phyloP scores from a whole-genome alignment of 768 basidiomycete species.

The Piloderma croceum region DNA sequence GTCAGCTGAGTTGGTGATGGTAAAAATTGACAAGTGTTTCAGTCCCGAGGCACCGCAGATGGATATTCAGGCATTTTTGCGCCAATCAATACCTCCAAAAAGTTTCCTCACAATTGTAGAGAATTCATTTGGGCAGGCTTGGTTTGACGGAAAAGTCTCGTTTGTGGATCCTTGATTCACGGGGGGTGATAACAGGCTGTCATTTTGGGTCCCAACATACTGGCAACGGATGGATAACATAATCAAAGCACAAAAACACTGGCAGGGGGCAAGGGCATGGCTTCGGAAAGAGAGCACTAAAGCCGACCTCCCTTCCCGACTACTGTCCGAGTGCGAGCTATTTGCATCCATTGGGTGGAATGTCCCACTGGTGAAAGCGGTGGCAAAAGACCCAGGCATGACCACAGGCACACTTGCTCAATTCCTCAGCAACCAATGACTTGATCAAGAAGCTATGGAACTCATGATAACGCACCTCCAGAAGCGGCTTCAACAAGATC shows the following conservation, averaged over 20 bases:
- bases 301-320: not conserved
- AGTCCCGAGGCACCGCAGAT: not conserved
- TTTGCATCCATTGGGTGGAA: not conserved
- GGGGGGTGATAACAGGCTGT: constrained; percentile 11
- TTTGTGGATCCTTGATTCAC: constrained; percentile 14
- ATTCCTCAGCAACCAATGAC: not conserved
- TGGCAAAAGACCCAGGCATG: not conserved
- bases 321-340: no score
- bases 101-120: not conserved
- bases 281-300: not conserved
- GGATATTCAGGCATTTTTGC: not conserved
- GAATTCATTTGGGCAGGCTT: constrained; percentile 11
- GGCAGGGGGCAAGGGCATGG: not conserved
- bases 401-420: not conserved
- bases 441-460: constrained; percentile 1
- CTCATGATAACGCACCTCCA: not conserved
- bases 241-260: constrained; percentile 5
- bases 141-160: constrained; percentile 17
- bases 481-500: not conserved
- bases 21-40: not conserved
- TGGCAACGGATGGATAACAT: constrained; percentile 9
- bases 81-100: not conserved
- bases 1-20: no score
- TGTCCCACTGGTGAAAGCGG: not conserved
- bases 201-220: constrained; percentile 10